Evolutionary conservation across 2,329 filamentous ascomycete genomes (phyloP), one percentile per base, ranked within the genome.

Genomic region (Helminthosporium solani): DNA sequence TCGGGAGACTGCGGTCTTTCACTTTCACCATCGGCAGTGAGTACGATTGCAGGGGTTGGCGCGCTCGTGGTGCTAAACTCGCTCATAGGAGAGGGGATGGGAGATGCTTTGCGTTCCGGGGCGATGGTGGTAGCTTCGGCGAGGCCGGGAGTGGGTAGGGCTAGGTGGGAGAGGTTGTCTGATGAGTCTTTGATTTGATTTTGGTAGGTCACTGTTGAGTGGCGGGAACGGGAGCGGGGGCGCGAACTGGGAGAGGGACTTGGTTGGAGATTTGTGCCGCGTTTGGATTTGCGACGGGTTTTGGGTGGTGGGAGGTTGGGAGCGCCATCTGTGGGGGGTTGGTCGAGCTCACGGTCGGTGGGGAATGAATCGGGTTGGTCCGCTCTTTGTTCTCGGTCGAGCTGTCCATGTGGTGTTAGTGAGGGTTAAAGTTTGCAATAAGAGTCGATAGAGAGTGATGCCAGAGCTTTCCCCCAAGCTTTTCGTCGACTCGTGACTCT

Each of bases 251-350:
- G 3, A 48, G 39, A 3, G 53, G 52, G 15, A 35, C 40, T 9
- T 25, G 5, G 31, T 40, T 38, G 40, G 33, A 16, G 37, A 27
- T 42, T 27, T 19, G 47, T 47, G n/a, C 47, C 47, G 34, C 52
- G 53, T 20, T 38, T 52, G 21, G 33, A 33, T 28, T 44, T 37
- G 31, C 40, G 51, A 40, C 5, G 28, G 12, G 28, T 11, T 3
- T 14, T 28, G 20, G 36, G 21, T 5, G 50, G 14, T 23, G 42
- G 50, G 9, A 38, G 30, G 7, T 56, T 47, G 15, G 48, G 20
- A 33, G 73, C 60, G 1, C 74, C 76, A 28, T 79, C 73, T 2
- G 33, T 43, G 35, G 40, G 21, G 1, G 47, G 19, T 12, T 46
- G 33, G 8, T 41, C 33, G 5, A 47, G 48, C 2, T 55, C 27